Evolutionary conservation across 352 stramenopile genomes (phyloP), one percentile per base, ranked within the genome.

Genomic region (Thraustochytrium striatum): DNA sequence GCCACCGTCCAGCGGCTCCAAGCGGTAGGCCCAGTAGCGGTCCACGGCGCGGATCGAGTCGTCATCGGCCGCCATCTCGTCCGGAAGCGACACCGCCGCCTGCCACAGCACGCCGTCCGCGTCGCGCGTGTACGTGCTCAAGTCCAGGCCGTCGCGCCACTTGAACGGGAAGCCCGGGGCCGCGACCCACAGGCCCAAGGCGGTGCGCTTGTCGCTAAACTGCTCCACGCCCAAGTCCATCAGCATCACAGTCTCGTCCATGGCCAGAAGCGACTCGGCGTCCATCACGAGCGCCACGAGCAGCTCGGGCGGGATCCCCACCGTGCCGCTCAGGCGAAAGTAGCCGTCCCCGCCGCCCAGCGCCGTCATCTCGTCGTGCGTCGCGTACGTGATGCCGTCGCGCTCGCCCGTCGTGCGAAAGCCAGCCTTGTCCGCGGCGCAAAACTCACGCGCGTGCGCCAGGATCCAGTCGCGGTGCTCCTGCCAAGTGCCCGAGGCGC

Each of bases 191-290:
- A 75, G 61, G 11, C 7, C 25, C 9, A 70, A 38, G 11, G 16
- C 30, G 0, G 65, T 75, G 50, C 32, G 32, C 5, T 32, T 25
- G 25, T 75, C 50, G 8, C 44, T 43, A 61, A 44, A 75, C 11
- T 13, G 0, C 30, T 75, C 30, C 1, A 61, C 7, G 16, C 2
- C 68, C 0, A 53, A 44, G 50, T 30, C 65, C 30, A 43, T 55
- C 5, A 30, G 65, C 44, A 75, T 61, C 47, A 55, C 25, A 8
- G 65, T 75, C 65, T 75, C 50, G 35, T 75, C 65, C 32, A 68
- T 28, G 11, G 16, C 11, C 30, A 35, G 16, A 43, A 75, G 39
- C 7, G 44, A 55, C 41, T 75, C 21, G 5, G 7, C 21, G 25
- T 75, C 65, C 5, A 62, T 21, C 11, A 38, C 65, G 5, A 75